Evolutionary conservation across 768 basidiomycete genomes (phyloP), one percentile per base, ranked within the genome.

Genomic region (Cystobasidium tubakii): DNA sequence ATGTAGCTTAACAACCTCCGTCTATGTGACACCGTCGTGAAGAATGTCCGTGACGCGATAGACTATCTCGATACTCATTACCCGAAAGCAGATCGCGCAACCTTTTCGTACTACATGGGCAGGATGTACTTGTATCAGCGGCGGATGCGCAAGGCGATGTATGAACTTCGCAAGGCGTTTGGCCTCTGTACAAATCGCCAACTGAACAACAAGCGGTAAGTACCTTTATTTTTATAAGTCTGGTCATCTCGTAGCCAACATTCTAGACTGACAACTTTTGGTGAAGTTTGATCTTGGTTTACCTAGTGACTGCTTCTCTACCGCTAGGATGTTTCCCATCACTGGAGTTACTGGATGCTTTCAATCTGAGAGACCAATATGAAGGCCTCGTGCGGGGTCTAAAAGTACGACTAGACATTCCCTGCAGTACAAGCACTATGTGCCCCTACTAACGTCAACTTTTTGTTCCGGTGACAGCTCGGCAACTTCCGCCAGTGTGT

Each of bases 1-100:
- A 19, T 31, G 43, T 39, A 78, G 36, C 75, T 79, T 19, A 64
- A 74, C 13, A 79, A 79, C 74, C 74, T 78, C 12, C 70, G 77
- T 0, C 53, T 78, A 19, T 78, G 77, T 60, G 77, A 79, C 57
- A 79, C 79, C 1, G 76, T 79, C 25, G 69, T 79, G 15, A 77
- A 74, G 60, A 78, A 77, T 43, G 75, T 74, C 10, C 39, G 67
- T 19, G 75, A 77, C 57, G 67, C 77, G 9, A 34, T 31, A 13
- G 73, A 63, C 4, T 31, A 23, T 2, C 62, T 78, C 34, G 74
- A 77, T 0, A 31, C 19, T 3, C 75, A 73, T 39, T 75, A 66
- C 65, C 75, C 77, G 0, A 73, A 73, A 25, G 74, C 64, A 9
- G 79, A 79, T 50, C 66, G 66, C 6, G 73, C 74, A 34, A 65